Evolutionary conservation across 805 yeast species (phyloP).

Genomic region (Candida ortonii): DNA sequence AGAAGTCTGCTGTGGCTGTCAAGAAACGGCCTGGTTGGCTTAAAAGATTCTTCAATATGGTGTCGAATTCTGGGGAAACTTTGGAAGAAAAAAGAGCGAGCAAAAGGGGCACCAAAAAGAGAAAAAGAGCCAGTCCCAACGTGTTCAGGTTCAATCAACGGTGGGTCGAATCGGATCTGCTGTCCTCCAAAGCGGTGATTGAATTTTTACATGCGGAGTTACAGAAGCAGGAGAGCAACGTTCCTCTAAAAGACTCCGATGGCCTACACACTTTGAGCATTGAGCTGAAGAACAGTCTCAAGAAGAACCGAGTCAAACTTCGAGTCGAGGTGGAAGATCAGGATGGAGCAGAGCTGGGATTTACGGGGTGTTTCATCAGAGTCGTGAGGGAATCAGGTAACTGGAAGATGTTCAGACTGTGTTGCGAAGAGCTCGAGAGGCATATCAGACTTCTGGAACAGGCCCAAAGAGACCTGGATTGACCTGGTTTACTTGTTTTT

Average conservation of each 20-base stretch:
- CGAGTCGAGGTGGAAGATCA: slow-evolving; percentile 25
- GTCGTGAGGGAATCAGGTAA: slow-evolving; percentile 23
- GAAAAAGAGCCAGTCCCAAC: slow-evolving; percentile 2
- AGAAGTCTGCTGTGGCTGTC: neutral
- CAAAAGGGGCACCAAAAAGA: slow-evolving; percentile 1
- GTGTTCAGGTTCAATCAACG: slow-evolving; percentile 11
- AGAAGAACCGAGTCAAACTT: slow-evolving; percentile 14
- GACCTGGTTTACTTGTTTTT: no score
- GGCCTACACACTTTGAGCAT: slow-evolving; percentile 6
- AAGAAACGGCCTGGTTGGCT: slow-evolving; percentile 15
- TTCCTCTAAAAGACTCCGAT: slow-evolving; percentile 5
- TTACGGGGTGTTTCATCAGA: slow-evolving; percentile 32
- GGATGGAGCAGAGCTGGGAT: slow-evolving; percentile 32
- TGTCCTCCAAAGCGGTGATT: slow-evolving; percentile 9
- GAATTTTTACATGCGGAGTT: slow-evolving; percentile 3
- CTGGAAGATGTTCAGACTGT: slow-evolving; percentile 17
- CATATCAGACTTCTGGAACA: slow-evolving; percentile 12
- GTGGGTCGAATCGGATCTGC: slow-evolving; percentile 18
- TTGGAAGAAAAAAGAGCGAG: neutral
- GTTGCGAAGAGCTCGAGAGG: slow-evolving; percentile 20
- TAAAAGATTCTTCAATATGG: slow-evolving; percentile 7
- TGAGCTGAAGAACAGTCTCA: slow-evolving; percentile 11
- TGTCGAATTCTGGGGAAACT: slow-evolving; percentile 2
- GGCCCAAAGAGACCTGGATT: no score
- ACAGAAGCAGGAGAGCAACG: slow-evolving; percentile 6